Percentiles rank a stretch among this genome's conserved stretches.
These are phyloP conservation scores for Plasmodium vinckei DNA, from an alignment of 169 alveolate genomes.

Conservation along the genomic window DNA sequence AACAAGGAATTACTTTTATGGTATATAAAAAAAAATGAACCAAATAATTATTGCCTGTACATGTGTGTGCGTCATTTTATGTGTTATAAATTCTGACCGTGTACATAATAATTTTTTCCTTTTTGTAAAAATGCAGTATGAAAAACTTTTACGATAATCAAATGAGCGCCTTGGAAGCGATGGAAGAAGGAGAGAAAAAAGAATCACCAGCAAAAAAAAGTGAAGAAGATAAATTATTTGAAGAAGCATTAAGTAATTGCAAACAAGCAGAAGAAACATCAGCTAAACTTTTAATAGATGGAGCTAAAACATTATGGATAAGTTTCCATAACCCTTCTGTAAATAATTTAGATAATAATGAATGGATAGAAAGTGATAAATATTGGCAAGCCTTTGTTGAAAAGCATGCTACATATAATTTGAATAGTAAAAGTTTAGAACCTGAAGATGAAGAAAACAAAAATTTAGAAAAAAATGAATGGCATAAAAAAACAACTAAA, in stretches of 20 bases:
- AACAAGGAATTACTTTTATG: constrained; percentile 77
- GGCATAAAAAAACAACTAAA: constrained; percentile 85
- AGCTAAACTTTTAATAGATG: constrained; percentile 85
- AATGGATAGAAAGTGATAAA: constrained; percentile 91
- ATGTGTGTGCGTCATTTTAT: not conserved
- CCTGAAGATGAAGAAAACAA: constrained; percentile 81
- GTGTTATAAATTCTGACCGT: not conserved
- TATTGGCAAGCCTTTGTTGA: constrained; percentile 93
- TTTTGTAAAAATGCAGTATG: constrained; percentile 62
- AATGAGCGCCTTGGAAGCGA: constrained; percentile 36
- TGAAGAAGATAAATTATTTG: constrained; percentile 60
- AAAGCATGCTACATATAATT: constrained; percentile 85
- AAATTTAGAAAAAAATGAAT: constrained; percentile 76
- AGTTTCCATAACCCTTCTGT: constrained; percentile 88
- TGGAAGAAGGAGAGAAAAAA: constrained; percentile 28
- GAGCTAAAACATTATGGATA: constrained; percentile 90
- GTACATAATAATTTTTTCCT: not conserved
- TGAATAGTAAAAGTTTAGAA: constrained; percentile 76
- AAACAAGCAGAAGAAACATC: constrained; percentile 80
- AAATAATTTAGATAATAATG: constrained; percentile 84
- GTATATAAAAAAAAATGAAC: constrained; percentile 29
- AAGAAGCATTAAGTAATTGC: constrained; percentile 79
- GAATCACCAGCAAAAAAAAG: not conserved
- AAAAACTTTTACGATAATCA: constrained; percentile 79
- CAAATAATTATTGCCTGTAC: constrained; percentile 1